phyloP scores from a whole-genome alignment of 805 yeast species.

The Brettanomyces custersianus region DNA sequence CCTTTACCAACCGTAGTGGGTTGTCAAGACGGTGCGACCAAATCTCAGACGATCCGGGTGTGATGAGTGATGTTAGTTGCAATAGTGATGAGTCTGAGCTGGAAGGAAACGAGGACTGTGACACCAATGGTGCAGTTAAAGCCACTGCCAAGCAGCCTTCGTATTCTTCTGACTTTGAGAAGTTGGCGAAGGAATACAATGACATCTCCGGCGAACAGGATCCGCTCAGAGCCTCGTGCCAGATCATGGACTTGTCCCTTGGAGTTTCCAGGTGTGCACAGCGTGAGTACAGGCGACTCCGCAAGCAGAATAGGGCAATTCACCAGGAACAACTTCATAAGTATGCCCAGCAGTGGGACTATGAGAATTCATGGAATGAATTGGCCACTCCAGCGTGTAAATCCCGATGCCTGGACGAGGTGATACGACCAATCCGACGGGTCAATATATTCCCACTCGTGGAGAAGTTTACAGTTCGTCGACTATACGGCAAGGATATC shows the following conservation, averaged over 20 bases:
- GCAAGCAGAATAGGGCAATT: constrained; percentile 19
- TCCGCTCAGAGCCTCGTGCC: constrained; percentile 18
- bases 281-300: constrained; percentile 18
- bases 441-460: constrained; percentile 83
- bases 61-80: not conserved
- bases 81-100: not conserved
- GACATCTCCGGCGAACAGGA: constrained; percentile 14
- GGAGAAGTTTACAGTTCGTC: constrained; percentile 73
- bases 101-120: not conserved
- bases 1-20: constrained; percentile 1
- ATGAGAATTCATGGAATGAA: constrained; percentile 28
- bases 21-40: not conserved
- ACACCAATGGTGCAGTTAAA: not conserved
- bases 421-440: constrained; percentile 33
- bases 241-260: constrained; percentile 21
- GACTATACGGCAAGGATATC: constrained; percentile 64
- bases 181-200: constrained; percentile 7
- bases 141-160: too few species aligned
- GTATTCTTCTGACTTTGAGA: not conserved
- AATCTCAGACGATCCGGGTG: not conserved
- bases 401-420: constrained; percentile 17
- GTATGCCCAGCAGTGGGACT: constrained; percentile 34
- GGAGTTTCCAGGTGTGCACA: constrained; percentile 21
- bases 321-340: constrained; percentile 14
- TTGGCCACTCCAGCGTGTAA: constrained; percentile 21